Base-by-base conservation (phyloP, 2,329 filamentous ascomycete genomes). In the Aspergillus sp. region DNA sequence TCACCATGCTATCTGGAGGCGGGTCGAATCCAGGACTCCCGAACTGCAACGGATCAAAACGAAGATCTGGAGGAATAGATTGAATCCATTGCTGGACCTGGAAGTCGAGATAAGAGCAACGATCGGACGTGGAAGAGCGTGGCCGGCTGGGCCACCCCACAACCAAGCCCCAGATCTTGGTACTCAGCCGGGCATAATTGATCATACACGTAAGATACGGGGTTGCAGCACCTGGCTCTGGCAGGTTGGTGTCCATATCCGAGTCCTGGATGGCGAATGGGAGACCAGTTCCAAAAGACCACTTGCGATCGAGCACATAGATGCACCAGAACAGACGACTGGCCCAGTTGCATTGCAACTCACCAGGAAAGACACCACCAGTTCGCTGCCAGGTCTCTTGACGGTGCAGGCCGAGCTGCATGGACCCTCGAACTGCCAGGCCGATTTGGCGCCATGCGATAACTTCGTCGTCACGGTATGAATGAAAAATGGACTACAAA, bases 221-320 rank as follows among this genome's bases (percentile, higher is more conserved):
- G 3, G 62, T 62, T 12, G 63, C 57, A 12, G 64, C 55, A 3
- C 57, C 74, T 0, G 72, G 72, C 45, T 76, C 69, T 0, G 73
- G 73, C 1, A 78, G 53, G 33, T 71, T 68, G 0, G 74, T 71
- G 44, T 78, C 75, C 49, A 78, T 73, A 43, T 77, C 75, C 0
- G 69, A 66, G 46, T 78, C 74, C 9, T 74, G 65, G 4, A 78
- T 64, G 0, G 70, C 70, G 53, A 77, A 78, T 0, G 75, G 74
- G 17, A 78, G 55, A 10, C 75, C 74, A 0, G 74, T 77, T 2
- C 75, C 75, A 30, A 78, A 76, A 7, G 74, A 76, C 72, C 74
- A 79, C 19, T 75, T 70, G 1, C 74, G 71, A 44, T 78, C 76
- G 0, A 79, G 66, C 0, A 75, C 71, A 46, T 78, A 78, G 15